These are phyloP conservation scores for Fonsecaea erecta DNA, from an alignment of 2,329 filamentous ascomycete genomes.

Conservation along the genomic window DNA sequence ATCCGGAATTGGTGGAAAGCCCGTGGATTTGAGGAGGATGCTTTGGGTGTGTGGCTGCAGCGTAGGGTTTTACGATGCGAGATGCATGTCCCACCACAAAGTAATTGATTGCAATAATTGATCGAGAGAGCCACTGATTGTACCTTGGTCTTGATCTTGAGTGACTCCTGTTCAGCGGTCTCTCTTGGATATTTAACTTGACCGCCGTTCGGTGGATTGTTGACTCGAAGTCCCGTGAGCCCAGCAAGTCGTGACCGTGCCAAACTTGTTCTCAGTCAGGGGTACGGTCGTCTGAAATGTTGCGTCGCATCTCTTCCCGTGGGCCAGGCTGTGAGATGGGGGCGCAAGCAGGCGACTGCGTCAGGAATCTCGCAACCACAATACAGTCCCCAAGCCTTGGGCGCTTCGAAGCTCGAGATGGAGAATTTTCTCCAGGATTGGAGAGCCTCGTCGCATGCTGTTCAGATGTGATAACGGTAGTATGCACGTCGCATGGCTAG, in stretches of 20 bases:
- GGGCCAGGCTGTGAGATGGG: constrained; percentile 16
- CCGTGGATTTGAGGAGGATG: background rate
- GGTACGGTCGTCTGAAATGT: constrained; percentile 8
- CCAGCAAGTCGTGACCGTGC: constrained; percentile 10
- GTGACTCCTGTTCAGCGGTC: constrained; percentile 6
- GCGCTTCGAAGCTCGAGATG: constrained; percentile 1
- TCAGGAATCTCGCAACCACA: constrained; percentile 6
- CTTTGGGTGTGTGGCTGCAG: background rate
- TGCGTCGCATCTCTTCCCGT: constrained; percentile 21
- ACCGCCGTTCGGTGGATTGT: constrained; percentile 1
- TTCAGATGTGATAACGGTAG: constrained; percentile 2
- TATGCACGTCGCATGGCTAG: constrained; percentile 31
- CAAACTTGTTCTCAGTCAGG: constrained; percentile 17
- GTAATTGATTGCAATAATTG: background rate
- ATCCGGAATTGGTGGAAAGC: constrained; percentile 10
- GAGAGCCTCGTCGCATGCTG: constrained; percentile 22
- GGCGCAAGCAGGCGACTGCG: constrained; percentile 3
- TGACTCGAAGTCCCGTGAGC: constrained; percentile 12
- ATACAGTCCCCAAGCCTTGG: constrained; percentile 8
- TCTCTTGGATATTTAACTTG: constrained; percentile 13
- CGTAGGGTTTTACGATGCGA: constrained; percentile 24
- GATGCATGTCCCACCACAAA: constrained; percentile 14
- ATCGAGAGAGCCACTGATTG: background rate
- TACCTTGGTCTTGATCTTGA: background rate
- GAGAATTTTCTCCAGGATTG: constrained; percentile 17